Evolutionary conservation across 768 basidiomycete genomes (phyloP).

Genomic region (Panaeolus cyanescens): DNA sequence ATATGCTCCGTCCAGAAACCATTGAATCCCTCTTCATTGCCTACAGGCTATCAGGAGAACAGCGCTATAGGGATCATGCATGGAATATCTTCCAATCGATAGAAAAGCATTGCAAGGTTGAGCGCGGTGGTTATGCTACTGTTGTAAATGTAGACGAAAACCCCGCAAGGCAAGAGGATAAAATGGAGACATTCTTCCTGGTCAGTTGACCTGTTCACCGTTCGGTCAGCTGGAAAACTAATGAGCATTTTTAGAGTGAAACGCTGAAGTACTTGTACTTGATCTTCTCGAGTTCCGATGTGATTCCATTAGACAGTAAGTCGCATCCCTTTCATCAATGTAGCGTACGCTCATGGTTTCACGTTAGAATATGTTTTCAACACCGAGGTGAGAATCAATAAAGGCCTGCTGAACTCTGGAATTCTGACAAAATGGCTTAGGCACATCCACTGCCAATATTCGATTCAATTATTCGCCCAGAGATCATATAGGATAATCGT

Average conservation of each 20-base stretch:
- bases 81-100: slow-evolving; percentile 93
- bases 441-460: slow-evolving; percentile 66
- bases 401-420: not conserved
- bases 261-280: slow-evolving; percentile 91
- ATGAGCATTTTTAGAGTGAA: slow-evolving; percentile 58
- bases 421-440: slow-evolving; percentile 7
- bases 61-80: slow-evolving; percentile 76
- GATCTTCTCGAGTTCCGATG: slow-evolving; percentile 73
- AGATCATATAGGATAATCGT: not conserved
- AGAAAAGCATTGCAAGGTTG: slow-evolving; percentile 75
- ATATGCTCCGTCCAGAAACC: slow-evolving; percentile 95
- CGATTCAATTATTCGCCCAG: slow-evolving; percentile 13
- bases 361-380: slow-evolving; percentile 83
- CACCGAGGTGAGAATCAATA: slow-evolving; percentile 64
- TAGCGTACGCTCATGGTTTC: not conserved
- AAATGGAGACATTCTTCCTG: slow-evolving; percentile 96
- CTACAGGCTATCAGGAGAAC: slow-evolving; percentile 86
- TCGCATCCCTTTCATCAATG: slow-evolving; percentile 14
- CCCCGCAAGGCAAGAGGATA: slow-evolving; percentile 71
- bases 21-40: slow-evolving; percentile 93
- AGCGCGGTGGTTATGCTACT: slow-evolving; percentile 82
- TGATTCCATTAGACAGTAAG: slow-evolving; percentile 77
- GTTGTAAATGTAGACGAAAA: slow-evolving; percentile 84
- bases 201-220: slow-evolving; percentile 42
- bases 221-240: not conserved